Conservation (phyloP, 2,329 filamentous ascomycete species). For the Neobulgaria alba region DNA sequence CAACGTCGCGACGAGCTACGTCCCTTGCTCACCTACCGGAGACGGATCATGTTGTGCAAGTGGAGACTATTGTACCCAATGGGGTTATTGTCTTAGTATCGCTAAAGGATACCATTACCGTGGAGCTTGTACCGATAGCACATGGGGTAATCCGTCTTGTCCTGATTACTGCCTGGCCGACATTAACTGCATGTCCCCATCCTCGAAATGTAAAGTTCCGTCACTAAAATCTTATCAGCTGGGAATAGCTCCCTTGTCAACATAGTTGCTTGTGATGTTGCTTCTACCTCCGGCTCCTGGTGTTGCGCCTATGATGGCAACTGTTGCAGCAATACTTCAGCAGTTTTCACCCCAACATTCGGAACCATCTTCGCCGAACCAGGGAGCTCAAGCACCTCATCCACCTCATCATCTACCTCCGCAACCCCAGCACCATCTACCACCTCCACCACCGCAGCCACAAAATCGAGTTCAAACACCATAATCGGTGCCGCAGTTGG, state of each 20-base stretch:
- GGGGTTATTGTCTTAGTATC: constrained; percentile 13
- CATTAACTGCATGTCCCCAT: constrained; percentile 3
- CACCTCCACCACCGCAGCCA: not conserved
- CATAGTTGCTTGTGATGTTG: constrained; percentile 9
- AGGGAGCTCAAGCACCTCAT: not conserved
- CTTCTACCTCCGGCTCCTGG: constrained; percentile 9
- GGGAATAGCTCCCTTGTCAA: constrained; percentile 10
- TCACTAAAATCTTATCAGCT: constrained; percentile 2
- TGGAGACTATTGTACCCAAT: constrained; percentile 11
- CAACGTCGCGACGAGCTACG: constrained; percentile 4
- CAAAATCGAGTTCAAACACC: not conserved
- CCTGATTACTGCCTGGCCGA: constrained; percentile 13
- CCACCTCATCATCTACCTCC: not conserved
- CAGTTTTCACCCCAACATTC: constrained; percentile 6
- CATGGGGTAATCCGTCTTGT: constrained; percentile 15
- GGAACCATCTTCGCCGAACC: constrained; percentile 12
- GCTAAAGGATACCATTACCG: constrained; percentile 15
- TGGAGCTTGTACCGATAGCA: constrained; percentile 13
- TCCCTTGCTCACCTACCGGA: constrained; percentile 9
- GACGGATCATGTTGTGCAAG: constrained; percentile 10
- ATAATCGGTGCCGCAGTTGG: constrained; percentile 12
- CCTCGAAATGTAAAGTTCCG: not conserved
- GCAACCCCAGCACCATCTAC: not conserved
- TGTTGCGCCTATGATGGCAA: constrained; percentile 16
- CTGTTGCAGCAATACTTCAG: constrained; percentile 5